Evolutionary conservation across 805 yeast genomes (phyloP), one percentile per base, ranked within the genome.

Genomic region (Saitoella complicata): DNA sequence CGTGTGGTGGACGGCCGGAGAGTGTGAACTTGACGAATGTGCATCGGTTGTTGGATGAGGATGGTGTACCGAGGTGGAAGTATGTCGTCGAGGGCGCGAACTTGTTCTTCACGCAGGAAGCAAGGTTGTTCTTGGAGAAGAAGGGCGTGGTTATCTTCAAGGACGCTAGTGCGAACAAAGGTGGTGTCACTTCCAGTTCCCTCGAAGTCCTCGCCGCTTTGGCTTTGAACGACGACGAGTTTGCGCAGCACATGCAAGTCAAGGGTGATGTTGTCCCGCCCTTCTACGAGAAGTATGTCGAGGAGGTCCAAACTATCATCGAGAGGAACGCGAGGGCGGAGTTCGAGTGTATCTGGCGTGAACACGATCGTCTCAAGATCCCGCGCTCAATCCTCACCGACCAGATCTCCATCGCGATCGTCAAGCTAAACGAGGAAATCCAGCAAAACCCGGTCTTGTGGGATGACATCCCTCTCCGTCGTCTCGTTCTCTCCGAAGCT

Each of bases 1-100:
- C 98, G 47, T 88, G 98, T 65, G 98, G 98, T 63, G 98, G 98
- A 54, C 80, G 98, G 66, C 98, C 98, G 48, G 88, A 83, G 55
- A 93, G 97, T 13, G 78, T 88, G 61, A 93, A 87, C 62, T 76
- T 87, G 51, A 79, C 76, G 62, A 91, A 82, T 56, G 91, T 87
- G 47, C 66, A 69, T 50, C 66, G 66, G 44, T 74, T 85, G 55
- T 74, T 91, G 53, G 84, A 81, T 61, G 76, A 76, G 55, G 78
- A 87, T 32, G 93, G 91, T 46, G 78, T 80, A 63, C 63, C 82
- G 13, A 67, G 74, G 52, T 72, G 91, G 54, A 93, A 94, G 41
- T 85, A 79, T 65, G 76, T 88, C 59, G 95, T 91, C 46, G 98
- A 88, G 67, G 98, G 98, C 60, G 98, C 98, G 46, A 91, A 88